Evolutionary conservation across 495 filamentous ascomycete genomes (phyloP), one percentile per base, ranked within the genome.

Genomic region (Neurospora sp.): DNA sequence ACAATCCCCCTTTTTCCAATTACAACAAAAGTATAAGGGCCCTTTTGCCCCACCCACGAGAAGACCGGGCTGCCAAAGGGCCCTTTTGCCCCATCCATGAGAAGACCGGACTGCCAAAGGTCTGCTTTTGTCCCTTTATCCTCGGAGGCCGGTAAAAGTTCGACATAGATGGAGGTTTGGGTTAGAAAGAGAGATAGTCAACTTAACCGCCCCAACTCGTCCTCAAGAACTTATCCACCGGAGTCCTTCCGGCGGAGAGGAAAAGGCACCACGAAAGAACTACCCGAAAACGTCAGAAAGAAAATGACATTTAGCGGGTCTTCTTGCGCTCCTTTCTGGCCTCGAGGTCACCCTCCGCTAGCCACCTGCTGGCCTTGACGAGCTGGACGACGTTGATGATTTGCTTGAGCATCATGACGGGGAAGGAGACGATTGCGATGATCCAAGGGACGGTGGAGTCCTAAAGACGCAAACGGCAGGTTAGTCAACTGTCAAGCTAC

Each of bases 311-410:
- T 65, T 65, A 65, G 22, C 22, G 53, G 27, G 71, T 73, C 77
- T 81, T 86, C 76, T 74, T 82, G 45, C 81, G 78, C 69, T 79
- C 84, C 78, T 80, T 85, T 76, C 92, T 82, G 61, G 86, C 82
- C 78, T 85, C 80, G 16, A 89, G 77, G 78, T 99, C 96, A 22
- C 94, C 93, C 83, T 98, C 94, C 0, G 93, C 96, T 68, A 99
- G 83, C 92, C 94, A 97, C 77, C 88, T 88, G 82, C 92, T 92
- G 10, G 96, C 96, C 83, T 97, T 97, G 78, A 97, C 89, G 71
- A 99, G 85, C 83, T 99, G 96, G 59, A 98, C 86, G 42, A 98
- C 87, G 78, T 98, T 98, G 84, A 98, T 91, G 73, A 92, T 87
- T 80, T 99, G 96, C 87, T 99, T 99, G 73, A 89, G 85, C 27